Evolutionary conservation across 768 basidiomycete species (phyloP).

Genomic region (Rubroboletus pulcherrimus): DNA sequence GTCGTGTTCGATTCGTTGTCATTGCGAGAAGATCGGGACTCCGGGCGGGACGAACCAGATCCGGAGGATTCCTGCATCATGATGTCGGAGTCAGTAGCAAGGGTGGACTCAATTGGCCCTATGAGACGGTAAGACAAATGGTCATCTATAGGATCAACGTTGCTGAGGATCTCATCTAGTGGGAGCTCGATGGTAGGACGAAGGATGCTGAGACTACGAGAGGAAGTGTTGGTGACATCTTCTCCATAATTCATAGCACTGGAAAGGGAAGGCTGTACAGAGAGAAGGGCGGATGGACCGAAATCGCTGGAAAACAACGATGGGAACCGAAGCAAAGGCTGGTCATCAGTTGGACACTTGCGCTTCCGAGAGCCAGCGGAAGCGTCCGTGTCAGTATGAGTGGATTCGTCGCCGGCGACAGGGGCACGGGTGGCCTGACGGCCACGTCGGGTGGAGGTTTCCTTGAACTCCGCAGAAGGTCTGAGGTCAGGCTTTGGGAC

Average conservation of each 20-base stretch:
- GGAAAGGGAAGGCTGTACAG: slow-evolving; percentile 62
- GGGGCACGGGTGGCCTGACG: slow-evolving; percentile 38
- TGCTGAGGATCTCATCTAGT: slow-evolving; percentile 71
- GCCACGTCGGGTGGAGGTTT: slow-evolving; percentile 38
- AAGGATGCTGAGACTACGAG: slow-evolving; percentile 55
- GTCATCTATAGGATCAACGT: slow-evolving; percentile 25
- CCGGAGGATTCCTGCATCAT: slow-evolving; percentile 28
- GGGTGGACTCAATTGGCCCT: slow-evolving; percentile 4
- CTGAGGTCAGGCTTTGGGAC: slow-evolving; percentile 65
- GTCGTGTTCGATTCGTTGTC: slow-evolving; percentile 1
- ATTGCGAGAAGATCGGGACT: slow-evolving; percentile 4
- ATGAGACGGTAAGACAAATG: background rate
- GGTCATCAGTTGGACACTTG: slow-evolving; percentile 21
- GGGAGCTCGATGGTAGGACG: slow-evolving; percentile 84
- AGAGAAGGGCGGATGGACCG: slow-evolving; percentile 72
- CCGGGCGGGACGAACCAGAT: slow-evolving; percentile 10
- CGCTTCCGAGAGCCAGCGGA: slow-evolving; percentile 27
- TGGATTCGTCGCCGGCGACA: slow-evolving; percentile 29
- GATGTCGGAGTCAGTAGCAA: slow-evolving; percentile 19
- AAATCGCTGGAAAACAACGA: slow-evolving; percentile 72
- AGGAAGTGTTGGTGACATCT: slow-evolving; percentile 49
- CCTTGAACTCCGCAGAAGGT: slow-evolving; percentile 63
- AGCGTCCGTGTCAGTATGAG: slow-evolving; percentile 20
- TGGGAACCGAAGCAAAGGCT: slow-evolving; percentile 60
- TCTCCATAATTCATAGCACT: slow-evolving; percentile 76